phyloP scores from a whole-genome alignment of 345 rosid species.

The Combretum micranthum region DNA sequence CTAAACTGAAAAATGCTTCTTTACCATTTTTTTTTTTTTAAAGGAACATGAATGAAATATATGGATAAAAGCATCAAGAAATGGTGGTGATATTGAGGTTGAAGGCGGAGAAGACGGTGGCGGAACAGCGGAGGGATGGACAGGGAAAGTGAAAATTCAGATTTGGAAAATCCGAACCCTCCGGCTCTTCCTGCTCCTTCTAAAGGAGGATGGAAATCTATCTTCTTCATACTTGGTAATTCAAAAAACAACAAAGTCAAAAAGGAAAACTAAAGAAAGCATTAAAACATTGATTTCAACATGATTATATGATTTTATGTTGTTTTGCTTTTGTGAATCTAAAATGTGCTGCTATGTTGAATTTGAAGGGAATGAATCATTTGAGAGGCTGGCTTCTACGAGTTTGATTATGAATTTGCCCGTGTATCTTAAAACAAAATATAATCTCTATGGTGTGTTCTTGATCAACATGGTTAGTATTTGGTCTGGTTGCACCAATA shows the following conservation, averaged over 20 bases:
- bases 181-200: background rate
- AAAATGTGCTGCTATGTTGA: background rate
- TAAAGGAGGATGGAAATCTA: conserved; percentile 37
- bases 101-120: conserved; percentile 1
- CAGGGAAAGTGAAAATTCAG: background rate
- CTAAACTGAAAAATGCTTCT: too few relatives aligned
- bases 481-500: conserved; percentile 60
- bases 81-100: background rate
- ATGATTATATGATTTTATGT: too few relatives aligned
- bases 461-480: conserved; percentile 47
- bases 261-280: too few relatives aligned
- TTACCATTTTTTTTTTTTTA: too few relatives aligned
- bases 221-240: conserved; percentile 34
- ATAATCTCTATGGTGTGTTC: conserved; percentile 51
- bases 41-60: too few relatives aligned
- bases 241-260: background rate
- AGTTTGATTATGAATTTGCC: conserved; percentile 51
- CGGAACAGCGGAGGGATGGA: conserved; percentile 4
- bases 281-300: too few relatives aligned
- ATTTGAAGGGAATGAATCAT: conserved; percentile 55
- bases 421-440: conserved; percentile 51
- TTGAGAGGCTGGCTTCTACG: conserved; percentile 67
- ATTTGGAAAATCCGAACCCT: conserved; percentile 4
- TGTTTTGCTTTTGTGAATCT: too few relatives aligned
- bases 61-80: too few relatives aligned